Evolutionary conservation across 1,284 basidiomycete species (phyloP), one percentile per base, ranked within the genome.

Genomic region (Malassezia slooffiae): DNA sequence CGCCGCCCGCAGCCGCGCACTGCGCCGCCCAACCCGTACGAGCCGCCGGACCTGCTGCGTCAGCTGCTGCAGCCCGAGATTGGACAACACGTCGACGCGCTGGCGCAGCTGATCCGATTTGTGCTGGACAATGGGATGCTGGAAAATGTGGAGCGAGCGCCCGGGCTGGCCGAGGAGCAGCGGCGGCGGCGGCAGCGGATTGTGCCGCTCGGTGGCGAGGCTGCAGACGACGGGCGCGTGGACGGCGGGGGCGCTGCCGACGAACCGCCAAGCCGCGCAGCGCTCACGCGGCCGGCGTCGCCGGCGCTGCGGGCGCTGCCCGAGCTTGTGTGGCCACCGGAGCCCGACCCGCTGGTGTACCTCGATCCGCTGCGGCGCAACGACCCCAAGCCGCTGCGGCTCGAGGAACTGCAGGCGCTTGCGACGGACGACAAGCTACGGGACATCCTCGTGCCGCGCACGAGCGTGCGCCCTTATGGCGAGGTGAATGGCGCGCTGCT

Each of bases 91-190:
- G 77, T 93, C 4, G 87, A 85, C 2, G 90, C 93, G 68, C 75
- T 96, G 2, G 86, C 88, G 0, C 91, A 96, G 70, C 85, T 85
- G 2, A 85, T 96, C 59, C 80, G 80, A 24, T 97, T 96, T 70
- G 71, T 96, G 12, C 86, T 87, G 2, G 83, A 86, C 52, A 97
- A 97, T 58, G 80, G 88, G 60, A 90, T 91, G 72, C 73, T 97
- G 12, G 73, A 77, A 34, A 77, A 78, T 35, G 87, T 95, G 1
- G 91, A 96, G 70, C 71, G 83, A 16, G 76, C 76, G 34, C 80
- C 82, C 11, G 91, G 90, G 0, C 78, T 88, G 60, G 82, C 83
- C 2, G 74, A 77, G 19, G 77, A 81, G 47, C 76, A 78, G 57
- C 66, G 64, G 29, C 57, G 55, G 50, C 35, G 48, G 10, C 42